phyloP scores from a whole-genome alignment of 78 protist species.

The Pelomyxa schiedti region DNA sequence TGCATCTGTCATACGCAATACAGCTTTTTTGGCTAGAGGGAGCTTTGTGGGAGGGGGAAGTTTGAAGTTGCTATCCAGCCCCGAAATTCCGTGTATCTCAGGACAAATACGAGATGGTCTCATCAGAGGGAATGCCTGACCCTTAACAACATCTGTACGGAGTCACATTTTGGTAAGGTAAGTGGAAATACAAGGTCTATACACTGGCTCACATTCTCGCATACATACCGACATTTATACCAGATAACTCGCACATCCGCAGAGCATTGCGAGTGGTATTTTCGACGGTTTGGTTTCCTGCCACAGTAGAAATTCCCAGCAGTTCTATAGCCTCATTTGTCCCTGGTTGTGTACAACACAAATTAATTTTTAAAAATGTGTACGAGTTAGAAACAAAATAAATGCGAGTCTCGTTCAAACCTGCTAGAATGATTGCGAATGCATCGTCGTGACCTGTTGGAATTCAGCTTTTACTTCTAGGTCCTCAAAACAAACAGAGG shows the following conservation, averaged over 20 bases:
- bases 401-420: not conserved
- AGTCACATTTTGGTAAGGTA: too few relatives aligned
- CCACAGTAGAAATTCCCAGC: slow-evolving; percentile 68
- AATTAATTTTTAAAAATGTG: not conserved
- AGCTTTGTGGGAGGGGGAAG: slow-evolving; percentile 14
- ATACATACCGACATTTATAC: slow-evolving; percentile 5
- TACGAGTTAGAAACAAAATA: not conserved
- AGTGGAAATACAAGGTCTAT: not conserved
- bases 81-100: slow-evolving; percentile 77
- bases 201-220: not conserved
- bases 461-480: not conserved
- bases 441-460: slow-evolving; percentile 76
- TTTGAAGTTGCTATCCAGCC: slow-evolving; percentile 40
- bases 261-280: slow-evolving; percentile 67
- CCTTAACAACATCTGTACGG: slow-evolving; percentile 24
- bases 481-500: not conserved
- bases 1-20: slow-evolving; percentile 16
- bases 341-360: not conserved
- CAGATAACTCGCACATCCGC: slow-evolving; percentile 20
- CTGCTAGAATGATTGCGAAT: slow-evolving; percentile 61
- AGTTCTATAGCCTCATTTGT: slow-evolving; percentile 4
- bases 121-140: slow-evolving; percentile 23
- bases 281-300: slow-evolving; percentile 78
- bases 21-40: slow-evolving; percentile 10
- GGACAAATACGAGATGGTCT: slow-evolving; percentile 38